phyloP scores from a whole-genome alignment of 2,329 filamentous ascomycete species.

The Cladosporium sp. region DNA sequence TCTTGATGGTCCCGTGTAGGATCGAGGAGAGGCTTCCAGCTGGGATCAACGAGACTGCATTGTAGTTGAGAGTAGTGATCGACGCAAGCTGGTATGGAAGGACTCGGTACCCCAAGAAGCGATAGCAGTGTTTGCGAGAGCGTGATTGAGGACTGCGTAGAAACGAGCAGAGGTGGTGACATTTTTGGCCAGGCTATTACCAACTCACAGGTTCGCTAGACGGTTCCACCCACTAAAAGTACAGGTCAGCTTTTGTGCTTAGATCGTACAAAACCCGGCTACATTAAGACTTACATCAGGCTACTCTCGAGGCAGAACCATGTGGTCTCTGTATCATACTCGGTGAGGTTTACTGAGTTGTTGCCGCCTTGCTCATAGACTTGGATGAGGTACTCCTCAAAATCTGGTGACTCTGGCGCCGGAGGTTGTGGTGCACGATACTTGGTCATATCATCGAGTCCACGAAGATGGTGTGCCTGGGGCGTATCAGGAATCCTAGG shows the following conservation, averaged over 20 bases:
- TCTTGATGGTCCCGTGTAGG: slow-evolving; percentile 34
- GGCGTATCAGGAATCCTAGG: slow-evolving; percentile 30
- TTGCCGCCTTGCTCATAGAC: slow-evolving; percentile 31
- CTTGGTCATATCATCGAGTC: slow-evolving; percentile 29
- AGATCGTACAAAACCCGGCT: background rate
- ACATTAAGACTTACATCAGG: slow-evolving; percentile 21
- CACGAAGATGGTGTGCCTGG: slow-evolving; percentile 31
- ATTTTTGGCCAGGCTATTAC: slow-evolving; percentile 26
- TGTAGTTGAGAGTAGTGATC: slow-evolving; percentile 26
- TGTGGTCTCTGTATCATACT: slow-evolving; percentile 31
- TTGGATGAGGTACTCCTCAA: slow-evolving; percentile 26
- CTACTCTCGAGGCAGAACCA: slow-evolving; percentile 35
- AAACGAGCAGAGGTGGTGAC: slow-evolving; percentile 32
- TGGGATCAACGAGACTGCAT: slow-evolving; percentile 26
- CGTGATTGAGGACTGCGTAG: slow-evolving; percentile 34
- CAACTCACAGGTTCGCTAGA: slow-evolving; percentile 30
- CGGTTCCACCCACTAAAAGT: slow-evolving; percentile 28
- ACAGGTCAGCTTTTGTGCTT: background rate
- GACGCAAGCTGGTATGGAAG: slow-evolving; percentile 33
- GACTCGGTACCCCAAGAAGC: slow-evolving; percentile 33
- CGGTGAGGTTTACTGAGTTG: slow-evolving; percentile 30
- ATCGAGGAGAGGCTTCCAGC: slow-evolving; percentile 31
- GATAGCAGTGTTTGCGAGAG: slow-evolving; percentile 34
- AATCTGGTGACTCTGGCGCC: slow-evolving; percentile 25
- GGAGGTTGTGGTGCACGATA: slow-evolving; percentile 31